A percentile compares a stretch with the other conserved stretches of the same genome.
Conservation (phyloP, 2,329 filamentous ascomycete genomes). For the Allantophomopsis lycopodina region DNA sequence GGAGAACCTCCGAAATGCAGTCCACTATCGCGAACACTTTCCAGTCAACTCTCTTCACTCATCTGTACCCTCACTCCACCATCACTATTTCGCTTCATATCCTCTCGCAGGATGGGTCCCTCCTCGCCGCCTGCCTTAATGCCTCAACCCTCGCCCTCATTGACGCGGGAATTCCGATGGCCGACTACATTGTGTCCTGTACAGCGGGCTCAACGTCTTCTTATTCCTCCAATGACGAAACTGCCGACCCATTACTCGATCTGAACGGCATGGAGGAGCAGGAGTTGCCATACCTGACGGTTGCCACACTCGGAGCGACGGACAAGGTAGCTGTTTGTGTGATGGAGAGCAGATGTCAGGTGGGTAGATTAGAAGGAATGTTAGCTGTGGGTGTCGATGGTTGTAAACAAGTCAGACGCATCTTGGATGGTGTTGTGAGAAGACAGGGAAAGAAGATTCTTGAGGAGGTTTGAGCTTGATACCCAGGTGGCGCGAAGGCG, state of each 20-base stretch:
- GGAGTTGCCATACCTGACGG: conserved; percentile 78
- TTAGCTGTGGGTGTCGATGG: conserved; percentile 84
- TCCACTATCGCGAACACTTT: conserved; percentile 69
- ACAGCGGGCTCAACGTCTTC: conserved; percentile 70
- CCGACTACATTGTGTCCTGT: conserved; percentile 77
- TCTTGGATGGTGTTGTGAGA: conserved; percentile 70
- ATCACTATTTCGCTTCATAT: conserved; percentile 79
- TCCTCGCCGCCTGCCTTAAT: conserved; percentile 83
- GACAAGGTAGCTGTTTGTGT: conserved; percentile 69
- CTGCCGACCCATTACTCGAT: conserved; percentile 66
- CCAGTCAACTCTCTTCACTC: conserved; percentile 63
- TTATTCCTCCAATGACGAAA: conserved; percentile 49
- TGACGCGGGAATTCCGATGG: conserved; percentile 92
- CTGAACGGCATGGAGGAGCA: conserved; percentile 70
- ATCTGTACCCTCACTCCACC: conserved; percentile 78
- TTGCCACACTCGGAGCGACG: conserved; percentile 62
- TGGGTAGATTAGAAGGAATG: conserved; percentile 77
- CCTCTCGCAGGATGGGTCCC: conserved; percentile 76
- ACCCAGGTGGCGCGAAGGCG: no score
- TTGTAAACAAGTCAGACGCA: conserved; percentile 70
- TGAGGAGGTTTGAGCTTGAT: conserved; percentile 34
- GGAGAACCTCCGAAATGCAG: conserved; percentile 69
- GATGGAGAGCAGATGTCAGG: conserved; percentile 82
- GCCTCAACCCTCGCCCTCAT: conserved; percentile 83
- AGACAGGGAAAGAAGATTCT: conserved; percentile 54